phyloP scores from a whole-genome alignment of 805 yeast genomes.

The Zygosaccharomyces gambellarensis region DNA sequence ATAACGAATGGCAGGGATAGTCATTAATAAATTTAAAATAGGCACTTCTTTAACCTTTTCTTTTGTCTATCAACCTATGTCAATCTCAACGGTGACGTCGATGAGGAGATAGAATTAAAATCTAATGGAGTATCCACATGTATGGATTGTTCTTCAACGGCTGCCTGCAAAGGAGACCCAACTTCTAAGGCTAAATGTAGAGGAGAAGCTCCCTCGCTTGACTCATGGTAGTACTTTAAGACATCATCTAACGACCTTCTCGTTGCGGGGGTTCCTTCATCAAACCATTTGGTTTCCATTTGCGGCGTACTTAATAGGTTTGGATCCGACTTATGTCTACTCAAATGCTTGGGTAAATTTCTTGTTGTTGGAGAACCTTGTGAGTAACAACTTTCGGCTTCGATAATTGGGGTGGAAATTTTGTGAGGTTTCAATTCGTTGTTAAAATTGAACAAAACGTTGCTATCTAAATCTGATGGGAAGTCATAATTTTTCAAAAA shows the following conservation, averaged over 20 bases:
- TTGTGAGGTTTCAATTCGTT: background rate
- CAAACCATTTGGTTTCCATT: conserved; percentile 19
- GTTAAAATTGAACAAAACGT: conserved; percentile 5
- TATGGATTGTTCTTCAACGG: conserved; percentile 1
- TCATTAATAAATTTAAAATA: background rate
- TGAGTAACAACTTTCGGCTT: conserved; percentile 2
- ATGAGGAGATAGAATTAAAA: background rate
- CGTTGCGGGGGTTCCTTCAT: conserved; percentile 21
- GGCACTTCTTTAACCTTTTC: background rate
- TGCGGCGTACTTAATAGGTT: conserved; percentile 23
- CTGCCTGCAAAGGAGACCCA: background rate
- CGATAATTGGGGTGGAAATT: conserved; percentile 7
- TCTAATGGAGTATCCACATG: conserved; percentile 2
- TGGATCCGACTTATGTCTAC: conserved; percentile 22
- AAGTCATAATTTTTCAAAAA: conserved; percentile 28
- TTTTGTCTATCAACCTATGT: background rate
- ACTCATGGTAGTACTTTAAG: conserved; percentile 26
- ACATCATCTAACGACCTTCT: conserved; percentile 32
- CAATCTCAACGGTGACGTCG: conserved; percentile 2
- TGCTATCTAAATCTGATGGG: conserved; percentile 29
- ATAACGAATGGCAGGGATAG: background rate
- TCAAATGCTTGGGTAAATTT: background rate
- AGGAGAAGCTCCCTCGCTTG: conserved; percentile 24
- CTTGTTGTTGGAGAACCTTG: background rate
- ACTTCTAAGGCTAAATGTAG: conserved; percentile 3